Conservation (phyloP, 192 early-diverging fungal species). For the Entomortierella chlamydospora region DNA sequence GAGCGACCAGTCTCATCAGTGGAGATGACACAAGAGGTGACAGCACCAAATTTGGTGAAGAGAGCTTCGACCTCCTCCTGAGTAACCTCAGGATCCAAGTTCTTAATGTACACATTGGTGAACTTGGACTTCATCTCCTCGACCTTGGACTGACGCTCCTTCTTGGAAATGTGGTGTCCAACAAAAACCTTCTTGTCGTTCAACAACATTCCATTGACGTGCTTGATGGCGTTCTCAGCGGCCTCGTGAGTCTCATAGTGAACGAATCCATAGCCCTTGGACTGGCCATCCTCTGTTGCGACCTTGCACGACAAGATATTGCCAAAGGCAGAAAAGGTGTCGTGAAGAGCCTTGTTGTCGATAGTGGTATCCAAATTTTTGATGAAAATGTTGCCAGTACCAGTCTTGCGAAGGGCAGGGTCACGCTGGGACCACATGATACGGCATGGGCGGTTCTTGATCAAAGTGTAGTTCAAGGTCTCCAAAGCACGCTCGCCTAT, state of each 20-base stretch:
- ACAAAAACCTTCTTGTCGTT: slow-evolving; percentile 97
- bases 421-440: slow-evolving; percentile 99
- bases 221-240: slow-evolving; percentile 93
- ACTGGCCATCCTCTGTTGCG: slow-evolving; percentile 82
- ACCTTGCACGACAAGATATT: slow-evolving; percentile 98
- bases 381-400: slow-evolving; percentile 98
- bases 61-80: slow-evolving; percentile 80
- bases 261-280: slow-evolving; percentile 97
- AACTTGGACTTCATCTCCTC: slow-evolving; percentile 90
- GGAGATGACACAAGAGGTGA: slow-evolving; percentile 82
- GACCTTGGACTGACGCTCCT: slow-evolving; percentile 90
- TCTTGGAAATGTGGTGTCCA: slow-evolving; percentile 88
- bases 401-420: slow-evolving; percentile 91
- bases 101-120: slow-evolving; percentile 98
- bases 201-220: slow-evolving; percentile 98
- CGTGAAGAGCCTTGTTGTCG: slow-evolving; percentile 99
- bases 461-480: slow-evolving; percentile 92
- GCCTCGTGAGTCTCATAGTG: slow-evolving; percentile 96
- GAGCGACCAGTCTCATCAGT: slow-evolving; percentile 84
- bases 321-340: slow-evolving; percentile 97
- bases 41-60: slow-evolving; percentile 82
- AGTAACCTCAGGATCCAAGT: slow-evolving; percentile 80
- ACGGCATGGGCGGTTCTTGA: slow-evolving; percentile 95
- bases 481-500: slow-evolving; percentile 92
- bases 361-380: slow-evolving; percentile 98